Evolutionary conservation across 2,329 filamentous ascomycete genomes (phyloP), one percentile per base, ranked within the genome.

Genomic region (Ceratocystis lukuohia): DNA sequence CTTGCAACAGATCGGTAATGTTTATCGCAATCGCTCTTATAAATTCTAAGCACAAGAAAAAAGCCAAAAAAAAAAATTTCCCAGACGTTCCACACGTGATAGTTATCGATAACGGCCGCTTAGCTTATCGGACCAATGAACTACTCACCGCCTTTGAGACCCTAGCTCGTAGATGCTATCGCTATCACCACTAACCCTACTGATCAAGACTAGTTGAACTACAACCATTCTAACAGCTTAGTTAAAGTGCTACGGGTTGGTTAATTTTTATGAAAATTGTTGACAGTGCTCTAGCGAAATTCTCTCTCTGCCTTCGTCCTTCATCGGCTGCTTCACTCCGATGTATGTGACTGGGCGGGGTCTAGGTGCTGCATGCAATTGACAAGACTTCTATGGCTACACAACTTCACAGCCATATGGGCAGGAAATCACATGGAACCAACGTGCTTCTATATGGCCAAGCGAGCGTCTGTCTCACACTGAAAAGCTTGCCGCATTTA

Each of bases 61-160:
- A 46, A 28, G 28, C 6, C 12, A 59, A 66, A 66, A 64, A 68
- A 68, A 68, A 66, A 66, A 63, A 64, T 68, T 68, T 56, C 67
- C 48, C 4, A 65, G 6, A 17, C 12, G 59, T 65, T 61, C 64
- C 61, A 68, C 67, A 66, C 67, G 61, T 66, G 64, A 68, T 64
- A 30, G 44, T 64, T 66, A 68, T 68, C 67, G 64, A 68, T 68
- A 68, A 68, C 44, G 45, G 22, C n/a, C 10, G n/a, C 3, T 3
- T 41, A 4, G 17, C 62, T 65, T 66, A 66, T 66, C 67, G 44
- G 50, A 33, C 63, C 62, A 67, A 67, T 65, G 30, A 8, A 25
- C 46, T 6, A 10, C 46, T 65, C 63, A 67, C 56, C 66, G 56
- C 62, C 25, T 67, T 67, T 59, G 2, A 7, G n/a, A 62, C 37